These are phyloP conservation scores for Salicornia ramosissima DNA, from an alignment of 148 eudicot genomes.

Conservation along the genomic window DNA sequence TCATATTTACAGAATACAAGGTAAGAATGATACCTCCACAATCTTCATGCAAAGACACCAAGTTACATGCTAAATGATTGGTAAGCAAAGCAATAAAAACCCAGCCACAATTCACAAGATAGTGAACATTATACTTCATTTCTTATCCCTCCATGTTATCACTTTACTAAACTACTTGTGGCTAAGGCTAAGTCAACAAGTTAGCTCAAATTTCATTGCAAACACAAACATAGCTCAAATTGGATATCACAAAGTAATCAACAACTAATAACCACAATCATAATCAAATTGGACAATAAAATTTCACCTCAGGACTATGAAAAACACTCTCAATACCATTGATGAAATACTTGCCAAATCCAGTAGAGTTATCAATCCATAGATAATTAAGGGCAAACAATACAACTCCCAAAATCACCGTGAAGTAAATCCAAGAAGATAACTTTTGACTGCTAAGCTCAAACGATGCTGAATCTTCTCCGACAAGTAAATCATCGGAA, in stretches of 20 bases:
- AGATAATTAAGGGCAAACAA: conserved; percentile 53
- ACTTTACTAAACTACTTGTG: not conserved
- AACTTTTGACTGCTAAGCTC: conserved; percentile 60
- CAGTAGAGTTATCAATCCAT: conserved; percentile 79
- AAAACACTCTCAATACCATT: conserved; percentile 40
- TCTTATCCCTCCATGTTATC: not conserved
- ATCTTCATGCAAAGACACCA: not conserved
- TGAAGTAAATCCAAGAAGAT: conserved; percentile 75
- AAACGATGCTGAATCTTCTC: conserved; percentile 79
- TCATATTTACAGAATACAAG: not conserved
- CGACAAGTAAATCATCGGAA: conserved; percentile 34
- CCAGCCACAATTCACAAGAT: not conserved
- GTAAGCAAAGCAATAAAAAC: no score
- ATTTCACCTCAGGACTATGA: conserved; percentile 65
- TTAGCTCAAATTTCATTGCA: not conserved
- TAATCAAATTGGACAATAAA: not conserved
- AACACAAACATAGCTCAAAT: not conserved
- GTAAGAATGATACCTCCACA: not conserved
- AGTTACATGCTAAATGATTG: not conserved
- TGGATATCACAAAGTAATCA: not conserved
- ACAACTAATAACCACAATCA: not conserved
- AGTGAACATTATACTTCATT: not conserved
- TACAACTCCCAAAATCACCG: conserved; percentile 70
- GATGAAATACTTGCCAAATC: conserved; percentile 56
- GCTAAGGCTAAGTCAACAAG: not conserved